A percentile compares a stretch with the other conserved stretches of the same genome.
Evolutionary conservation across 2,329 filamentous ascomycete species (phyloP).

Genomic region (Colletotrichum sidae): DNA sequence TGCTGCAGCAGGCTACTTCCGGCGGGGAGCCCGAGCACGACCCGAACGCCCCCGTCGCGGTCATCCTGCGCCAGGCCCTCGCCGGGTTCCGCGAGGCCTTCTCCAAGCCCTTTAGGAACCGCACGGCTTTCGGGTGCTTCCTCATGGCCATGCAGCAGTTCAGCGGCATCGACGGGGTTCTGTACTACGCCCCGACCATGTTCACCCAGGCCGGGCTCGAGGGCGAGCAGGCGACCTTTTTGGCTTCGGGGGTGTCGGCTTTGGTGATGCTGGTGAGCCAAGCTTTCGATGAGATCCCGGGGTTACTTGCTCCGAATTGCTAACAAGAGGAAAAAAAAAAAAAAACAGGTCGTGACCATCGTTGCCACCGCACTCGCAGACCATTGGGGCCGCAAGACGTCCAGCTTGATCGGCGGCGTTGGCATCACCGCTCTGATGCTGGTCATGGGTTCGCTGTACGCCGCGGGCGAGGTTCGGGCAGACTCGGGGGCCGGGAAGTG

Average conservation of each 20-base stretch:
- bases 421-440: conserved; percentile 63
- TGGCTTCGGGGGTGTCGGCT: conserved; percentile 70
- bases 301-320: no score
- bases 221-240: conserved; percentile 62
- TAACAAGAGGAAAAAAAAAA: no score
- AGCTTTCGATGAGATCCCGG: no score
- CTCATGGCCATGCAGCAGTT: conserved; percentile 70
- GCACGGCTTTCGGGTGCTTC: conserved; percentile 66
- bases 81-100: conserved; percentile 43
- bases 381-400: conserved; percentile 65
- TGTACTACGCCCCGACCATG: conserved; percentile 71
- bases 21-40: conserved; percentile 40
- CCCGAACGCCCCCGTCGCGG: conserved; percentile 44
- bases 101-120: conserved; percentile 50
- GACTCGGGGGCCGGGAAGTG: conserved; percentile 55
- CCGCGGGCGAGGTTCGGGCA: conserved; percentile 51
- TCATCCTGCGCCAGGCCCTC: conserved; percentile 44
- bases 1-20: conserved; percentile 37
- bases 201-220: conserved; percentile 70
- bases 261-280: conserved; percentile 60
- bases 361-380: conserved; percentile 67
- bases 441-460: conserved; percentile 64
- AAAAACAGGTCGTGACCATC: conserved; percentile 54
- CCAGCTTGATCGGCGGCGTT: conserved; percentile 64
- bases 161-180: conserved; percentile 70